Evolutionary conservation across 352 stramenopile species (phyloP), one percentile per base, ranked within the genome.

Genomic region (Globisporangium carolinianum): DNA sequence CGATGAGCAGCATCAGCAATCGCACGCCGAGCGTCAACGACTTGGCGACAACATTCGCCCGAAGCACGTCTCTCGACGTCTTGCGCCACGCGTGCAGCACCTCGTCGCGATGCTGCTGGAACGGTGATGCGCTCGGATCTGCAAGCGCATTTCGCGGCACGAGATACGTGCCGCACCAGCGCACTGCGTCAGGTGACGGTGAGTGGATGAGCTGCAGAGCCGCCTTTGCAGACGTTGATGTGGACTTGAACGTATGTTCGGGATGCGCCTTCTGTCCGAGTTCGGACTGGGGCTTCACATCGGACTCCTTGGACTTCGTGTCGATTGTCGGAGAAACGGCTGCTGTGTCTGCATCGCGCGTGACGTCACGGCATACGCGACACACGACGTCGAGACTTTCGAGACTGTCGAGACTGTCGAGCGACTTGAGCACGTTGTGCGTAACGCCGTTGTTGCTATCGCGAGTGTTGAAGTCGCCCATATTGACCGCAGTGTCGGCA

Each of bases 91-190:
- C 35, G 46, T 58, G 47, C 43, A 72, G 39, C 42, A 68, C 62
- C 46, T 72, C 65, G 12, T 55, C n/a, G 32, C 49, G 54, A 47
- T 68, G 61, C 47, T 72, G 65, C 57, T 61, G 45, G 61, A 61
- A 72, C n/a, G 61, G 61, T 14, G 49, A 61, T 4, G 57, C 47
- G 3, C 38, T 47, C 39, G 53, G 5, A 36, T 72, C 39, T 38
- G 42, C 53, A 17, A 47, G 32, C 0, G 47, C 53, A 5, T 18
- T 35, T 39, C 58, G 35, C 3, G 57, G 61, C 5, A 49, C 24
- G n/a, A 72, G 18, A 51, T 64, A 72, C 51, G 55, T 49, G 17
- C 66, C 66, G 41, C 66, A 72, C 66, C 66, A 69, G 14, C 52
- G 47, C n/a, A 64, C 17, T 6, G 48, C 57, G 9, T 39, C 55